Base-by-base conservation (phyloP, 2,329 filamentous ascomycete species). In the Exophiala sp. region DNA sequence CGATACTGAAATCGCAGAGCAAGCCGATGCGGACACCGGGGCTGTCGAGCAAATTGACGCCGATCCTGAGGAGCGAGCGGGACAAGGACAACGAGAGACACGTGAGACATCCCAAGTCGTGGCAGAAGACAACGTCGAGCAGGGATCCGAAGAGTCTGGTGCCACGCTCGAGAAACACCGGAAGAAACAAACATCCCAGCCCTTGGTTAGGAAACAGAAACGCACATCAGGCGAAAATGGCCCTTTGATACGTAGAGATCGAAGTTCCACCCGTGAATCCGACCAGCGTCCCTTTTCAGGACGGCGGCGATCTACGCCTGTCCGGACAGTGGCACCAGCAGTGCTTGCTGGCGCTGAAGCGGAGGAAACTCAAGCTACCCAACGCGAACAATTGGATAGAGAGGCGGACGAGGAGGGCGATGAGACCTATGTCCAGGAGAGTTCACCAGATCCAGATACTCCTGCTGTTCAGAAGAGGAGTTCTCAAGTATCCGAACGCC, bases 391-490 rank as follows among this genome's bases (percentile, higher is more conserved):
- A 45, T 45, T 35, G 48, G 50, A 41, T 9, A 14, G 46, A 21
- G 44, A 45, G 46, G 46, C 54, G 40, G 47, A 60, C 21, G 58
- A 55, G 42, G 60, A 61, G 21, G 55, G 46, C 9, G 62, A 59
- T 55, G 54, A 55, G 18, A 55, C 50, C 11, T 63, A 60, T 35
- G 38, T 58, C n/a, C 57, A 59, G 29, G 52, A 57, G 24, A 51
- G 42, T 42, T 60, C 58, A 24, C 53, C 57, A 12, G 60, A 60
- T 36, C 52, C 55, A 2, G 21, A 50, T 18, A 61, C 55, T 24
- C 60, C 61, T 21, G 54, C 59, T 33, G 29, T 14, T 12, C 35
- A 36, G 46, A 58, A 39, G 38, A 62, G 48, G 41, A 38, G 38
- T 3, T 49, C 34, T 50, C 44, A 52, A 54, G 41, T 43, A 46